phyloP scores from a whole-genome alignment of 2,329 filamentous ascomycete species.

The Trichoderma cornu-damae region DNA sequence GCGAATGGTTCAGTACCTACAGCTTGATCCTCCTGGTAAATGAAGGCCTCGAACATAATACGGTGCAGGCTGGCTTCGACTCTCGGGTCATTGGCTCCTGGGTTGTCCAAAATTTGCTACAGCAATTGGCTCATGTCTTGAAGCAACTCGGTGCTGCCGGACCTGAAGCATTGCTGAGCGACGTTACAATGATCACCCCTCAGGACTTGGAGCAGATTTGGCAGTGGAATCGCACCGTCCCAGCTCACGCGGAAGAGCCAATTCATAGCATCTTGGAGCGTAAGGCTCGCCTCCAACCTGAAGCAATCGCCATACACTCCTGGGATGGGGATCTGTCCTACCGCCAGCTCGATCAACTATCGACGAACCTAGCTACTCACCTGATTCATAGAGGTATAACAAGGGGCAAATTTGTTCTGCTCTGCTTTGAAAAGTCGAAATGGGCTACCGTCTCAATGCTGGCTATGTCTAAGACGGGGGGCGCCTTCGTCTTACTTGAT shows the following conservation, averaged over 20 bases:
- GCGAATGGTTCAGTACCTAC: constrained; percentile 2
- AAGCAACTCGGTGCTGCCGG: neutral
- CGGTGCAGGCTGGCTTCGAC: constrained; percentile 3
- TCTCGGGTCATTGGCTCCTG: neutral
- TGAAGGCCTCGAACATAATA: neutral
- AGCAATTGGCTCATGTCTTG: no score
- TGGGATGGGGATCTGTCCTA: constrained; percentile 44
- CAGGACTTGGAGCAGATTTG: constrained; percentile 13
- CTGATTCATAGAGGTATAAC: constrained; percentile 22
- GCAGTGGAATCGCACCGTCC: constrained; percentile 22
- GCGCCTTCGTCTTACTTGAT: constrained; percentile 14
- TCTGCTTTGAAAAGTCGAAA: constrained; percentile 33
- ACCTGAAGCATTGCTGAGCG: no score
- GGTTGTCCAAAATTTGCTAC: neutral
- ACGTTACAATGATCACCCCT: neutral
- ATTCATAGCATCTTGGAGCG: constrained; percentile 25
- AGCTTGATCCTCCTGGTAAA: neutral
- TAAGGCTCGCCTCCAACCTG: constrained; percentile 11
- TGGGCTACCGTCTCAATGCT: constrained; percentile 30
- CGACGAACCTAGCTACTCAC: constrained; percentile 4
- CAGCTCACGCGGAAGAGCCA: constrained; percentile 15
- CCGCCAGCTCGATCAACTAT: constrained; percentile 29
- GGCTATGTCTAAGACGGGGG: constrained; percentile 32
- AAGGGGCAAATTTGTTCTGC: constrained; percentile 24
- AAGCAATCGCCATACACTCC: constrained; percentile 20